Evolutionary conservation across 139 green algal species (phyloP), one percentile per base, ranked within the genome.

Genomic region (Nannochloris sp.): DNA sequence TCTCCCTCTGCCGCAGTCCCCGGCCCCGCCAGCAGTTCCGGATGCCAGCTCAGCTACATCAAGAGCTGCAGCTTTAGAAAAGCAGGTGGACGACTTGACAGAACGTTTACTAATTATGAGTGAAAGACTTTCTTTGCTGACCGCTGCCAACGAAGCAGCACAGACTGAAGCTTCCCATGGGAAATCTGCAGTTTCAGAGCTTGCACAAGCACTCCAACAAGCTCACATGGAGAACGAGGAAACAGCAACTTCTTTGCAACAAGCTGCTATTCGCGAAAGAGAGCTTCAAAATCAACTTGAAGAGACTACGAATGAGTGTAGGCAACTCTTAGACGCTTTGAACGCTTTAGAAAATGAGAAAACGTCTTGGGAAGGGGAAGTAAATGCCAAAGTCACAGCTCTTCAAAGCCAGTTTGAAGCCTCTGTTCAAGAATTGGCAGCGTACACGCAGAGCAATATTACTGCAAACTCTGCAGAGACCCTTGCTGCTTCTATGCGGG

Each of bases 151-250:
- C 25, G 56, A 64, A 48, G 56, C 56, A 1, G 56, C 56, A 23
- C 30, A 64, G 23, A 55, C 37, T 38, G 56, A 64, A 13, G n/a
- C 37, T 55, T n/a, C 8, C 19, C 56, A 64, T 48, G 56, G 23
- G 30, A 23, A 24, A 0, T 29, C 0, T 15, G 56, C 56, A 24
- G 4, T 64, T 14, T 12, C 45, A 30, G n/a, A 64, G 56, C 56
- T 64, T 6, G 32, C 30, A 29, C 25, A 15, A 19, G 42, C 42
- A 19, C 42, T 51, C 19, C 42, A 51, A 19, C 19, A 19, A 51
- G 19, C 42, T 19, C 19, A 19, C 42, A 19, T 51, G 42, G 19
- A 51, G 42, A 19, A 19, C 19, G 42, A 51, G 42, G 19, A 51
- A 27, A 19, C 42, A 19, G 42, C 42, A n/a, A n/a, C n/a, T n/a